Evolutionary conservation across 2,329 filamentous ascomycete species (phyloP), one percentile per base, ranked within the genome.

Genomic region (Fusarium burgessii): DNA sequence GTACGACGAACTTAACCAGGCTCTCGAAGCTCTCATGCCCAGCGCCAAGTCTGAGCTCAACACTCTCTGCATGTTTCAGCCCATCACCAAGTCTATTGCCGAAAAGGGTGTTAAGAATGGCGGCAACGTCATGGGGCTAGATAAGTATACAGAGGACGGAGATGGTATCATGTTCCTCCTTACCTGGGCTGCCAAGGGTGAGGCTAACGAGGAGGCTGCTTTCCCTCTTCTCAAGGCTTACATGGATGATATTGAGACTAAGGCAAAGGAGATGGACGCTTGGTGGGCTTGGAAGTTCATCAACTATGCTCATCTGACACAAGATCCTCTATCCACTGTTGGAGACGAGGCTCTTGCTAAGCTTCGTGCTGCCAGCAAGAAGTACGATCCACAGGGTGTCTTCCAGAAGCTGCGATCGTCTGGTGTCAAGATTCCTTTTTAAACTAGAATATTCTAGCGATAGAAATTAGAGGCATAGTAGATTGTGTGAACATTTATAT

Each of bases 261-360:
- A 76, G 45, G 71, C 77, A 0, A 68, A 71, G 47, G 71, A 76
- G 46, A 58, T 77, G 20, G 74, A 70, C 1, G 60, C 77, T 7
- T 71, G 68, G 10, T 79, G 77, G 66, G 59, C 74, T 7, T 79
- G 77, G 77, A 75, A 73, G 47, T 86, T 84, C 55, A 75, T 85
- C 54, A 85, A 86, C 74, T 86, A 86, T 51, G 83, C 83, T 3
- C 77, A 81, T 45, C 64, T 71, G 4, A 76, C 73, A 20, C 83
- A 86, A 72, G 76, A 82, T 35, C 78, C 79, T 4, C 74, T 85
- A 12, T 45, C 73, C 3, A 75, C 78, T 3, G 82, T 83, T 60
- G 84, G 84, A 0, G 66, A 77, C 11, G 77, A 79, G 29, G 82
- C 81, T 27, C 60, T 84, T 23, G 70, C 73, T 2, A 78, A 75